These are phyloP conservation scores for Sungouiella blattae DNA, from an alignment of 805 yeast species.

Conservation along the genomic window DNA sequence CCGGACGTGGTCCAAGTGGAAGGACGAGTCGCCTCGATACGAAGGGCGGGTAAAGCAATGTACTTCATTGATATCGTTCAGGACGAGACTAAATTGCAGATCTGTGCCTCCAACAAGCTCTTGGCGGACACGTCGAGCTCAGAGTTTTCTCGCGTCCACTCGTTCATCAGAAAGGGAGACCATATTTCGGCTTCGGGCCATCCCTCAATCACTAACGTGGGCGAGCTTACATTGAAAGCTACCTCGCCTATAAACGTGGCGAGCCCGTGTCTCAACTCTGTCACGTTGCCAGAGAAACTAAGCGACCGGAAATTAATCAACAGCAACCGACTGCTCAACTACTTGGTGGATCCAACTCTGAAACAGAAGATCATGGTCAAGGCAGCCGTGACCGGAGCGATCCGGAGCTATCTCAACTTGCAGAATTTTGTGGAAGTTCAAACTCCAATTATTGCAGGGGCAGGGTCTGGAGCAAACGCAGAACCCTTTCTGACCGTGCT, in stretches of 20 bases:
- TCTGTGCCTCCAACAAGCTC: constrained; percentile 54
- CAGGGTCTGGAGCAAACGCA: constrained; percentile 88
- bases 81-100: constrained; percentile 56
- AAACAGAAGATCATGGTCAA: constrained; percentile 48
- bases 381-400: constrained; percentile 47
- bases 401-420: constrained; percentile 55
- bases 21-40: constrained; percentile 57
- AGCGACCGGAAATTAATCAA: constrained; percentile 54
- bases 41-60: constrained; percentile 68
- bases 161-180: constrained; percentile 66
- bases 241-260: constrained; percentile 47
- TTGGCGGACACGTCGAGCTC: constrained; percentile 36
- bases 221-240: constrained; percentile 72
- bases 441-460: constrained; percentile 78
- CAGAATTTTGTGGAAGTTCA: constrained; percentile 74
- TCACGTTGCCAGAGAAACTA: constrained; percentile 56
- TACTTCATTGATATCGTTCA: constrained; percentile 66
- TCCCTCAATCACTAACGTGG: constrained; percentile 73
- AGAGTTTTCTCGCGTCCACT: constrained; percentile 38
- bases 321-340: constrained; percentile 69
- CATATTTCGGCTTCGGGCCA: constrained; percentile 59
- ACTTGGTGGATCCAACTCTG: constrained; percentile 56
- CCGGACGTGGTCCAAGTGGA: constrained; percentile 22
- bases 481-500: constrained; percentile 69
- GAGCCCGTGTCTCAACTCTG: constrained; percentile 56